Conservation (phyloP, 495 filamentous ascomycete genomes). For the Amorphotheca resinae region DNA sequence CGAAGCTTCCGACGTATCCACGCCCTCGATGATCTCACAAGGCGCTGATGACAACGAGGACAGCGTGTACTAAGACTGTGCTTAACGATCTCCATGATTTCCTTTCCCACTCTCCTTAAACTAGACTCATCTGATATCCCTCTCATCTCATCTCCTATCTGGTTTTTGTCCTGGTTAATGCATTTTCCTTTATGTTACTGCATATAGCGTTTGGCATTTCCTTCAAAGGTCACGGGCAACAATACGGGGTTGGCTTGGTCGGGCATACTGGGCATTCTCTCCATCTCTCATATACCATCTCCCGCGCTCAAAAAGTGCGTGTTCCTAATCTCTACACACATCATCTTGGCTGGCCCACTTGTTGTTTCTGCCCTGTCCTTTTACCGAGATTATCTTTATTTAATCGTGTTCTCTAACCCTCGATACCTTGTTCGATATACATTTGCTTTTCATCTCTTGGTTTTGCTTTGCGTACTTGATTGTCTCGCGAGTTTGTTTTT, state of each 20-base stretch:
- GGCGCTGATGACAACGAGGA: constrained; percentile 48
- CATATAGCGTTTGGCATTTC: constrained; percentile 20
- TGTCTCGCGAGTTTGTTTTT: neutral
- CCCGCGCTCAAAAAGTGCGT: neutral
- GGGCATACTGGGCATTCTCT: constrained; percentile 14
- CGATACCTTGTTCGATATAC: constrained; percentile 29
- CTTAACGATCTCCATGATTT: constrained; percentile 21
- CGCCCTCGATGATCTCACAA: constrained; percentile 49
- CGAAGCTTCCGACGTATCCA: constrained; percentile 44
- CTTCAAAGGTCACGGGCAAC: constrained; percentile 21
- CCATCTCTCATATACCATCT: constrained; percentile 8
- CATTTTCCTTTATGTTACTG: constrained; percentile 15
- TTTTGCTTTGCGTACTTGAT: neutral
- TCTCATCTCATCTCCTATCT: constrained; percentile 18
- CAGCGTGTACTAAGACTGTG: constrained; percentile 39
- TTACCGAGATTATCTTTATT: constrained; percentile 13
- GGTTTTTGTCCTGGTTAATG: constrained; percentile 7
- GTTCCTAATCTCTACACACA: constrained; percentile 18
- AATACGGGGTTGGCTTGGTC: constrained; percentile 22
- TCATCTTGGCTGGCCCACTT: constrained; percentile 23
- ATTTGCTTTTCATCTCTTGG: constrained; percentile 6
- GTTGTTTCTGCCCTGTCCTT: constrained; percentile 24
- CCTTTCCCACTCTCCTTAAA: constrained; percentile 14
- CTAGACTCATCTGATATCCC: constrained; percentile 21
- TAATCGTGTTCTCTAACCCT: constrained; percentile 12